Percentiles rank a stretch among this genome's conserved stretches.
Evolutionary conservation across 1,284 basidiomycete species (phyloP).

Genomic region (Cryptococcus sp.): DNA sequence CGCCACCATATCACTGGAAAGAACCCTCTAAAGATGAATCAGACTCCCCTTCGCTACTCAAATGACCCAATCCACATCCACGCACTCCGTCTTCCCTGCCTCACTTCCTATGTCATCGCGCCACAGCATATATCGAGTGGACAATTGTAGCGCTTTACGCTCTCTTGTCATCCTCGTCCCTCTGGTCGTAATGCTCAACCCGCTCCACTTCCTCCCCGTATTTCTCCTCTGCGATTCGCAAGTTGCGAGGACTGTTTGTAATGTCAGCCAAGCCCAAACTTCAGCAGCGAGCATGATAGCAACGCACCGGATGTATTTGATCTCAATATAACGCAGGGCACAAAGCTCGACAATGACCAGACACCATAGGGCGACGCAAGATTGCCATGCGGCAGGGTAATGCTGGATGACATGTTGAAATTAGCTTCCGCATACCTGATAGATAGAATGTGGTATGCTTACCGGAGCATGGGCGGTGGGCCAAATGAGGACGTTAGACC

Average conservation of each 20-base stretch:
- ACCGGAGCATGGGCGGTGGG: neutral
- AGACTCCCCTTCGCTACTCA: no score
- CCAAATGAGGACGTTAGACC: neutral
- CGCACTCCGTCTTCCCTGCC: no score
- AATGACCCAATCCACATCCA: no score
- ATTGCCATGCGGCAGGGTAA: conserved; percentile 43
- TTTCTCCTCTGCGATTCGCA: conserved; percentile 23
- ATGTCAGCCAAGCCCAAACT: neutral
- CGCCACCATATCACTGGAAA: no score
- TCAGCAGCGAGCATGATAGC: neutral
- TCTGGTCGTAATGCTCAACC: conserved; percentile 14
- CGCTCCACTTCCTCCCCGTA: conserved; percentile 10
- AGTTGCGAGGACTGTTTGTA: conserved; percentile 25
- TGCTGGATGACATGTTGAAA: conserved; percentile 13
- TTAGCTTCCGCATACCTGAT: neutral
- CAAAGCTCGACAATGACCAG: conserved; percentile 31
- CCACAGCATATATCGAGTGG: no score
- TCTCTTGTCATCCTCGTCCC: neutral
- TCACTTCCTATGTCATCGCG: no score
- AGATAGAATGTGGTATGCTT: neutral
- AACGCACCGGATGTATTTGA: conserved; percentile 30
- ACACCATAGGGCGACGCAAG: conserved; percentile 38
- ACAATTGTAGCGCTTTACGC: no score
- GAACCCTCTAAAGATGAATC: no score
- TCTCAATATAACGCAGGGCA: conserved; percentile 24